Evolutionary conservation across 2,329 filamentous ascomycete genomes (phyloP), one percentile per base, ranked within the genome.

Genomic region (Colletotrichum sp.): DNA sequence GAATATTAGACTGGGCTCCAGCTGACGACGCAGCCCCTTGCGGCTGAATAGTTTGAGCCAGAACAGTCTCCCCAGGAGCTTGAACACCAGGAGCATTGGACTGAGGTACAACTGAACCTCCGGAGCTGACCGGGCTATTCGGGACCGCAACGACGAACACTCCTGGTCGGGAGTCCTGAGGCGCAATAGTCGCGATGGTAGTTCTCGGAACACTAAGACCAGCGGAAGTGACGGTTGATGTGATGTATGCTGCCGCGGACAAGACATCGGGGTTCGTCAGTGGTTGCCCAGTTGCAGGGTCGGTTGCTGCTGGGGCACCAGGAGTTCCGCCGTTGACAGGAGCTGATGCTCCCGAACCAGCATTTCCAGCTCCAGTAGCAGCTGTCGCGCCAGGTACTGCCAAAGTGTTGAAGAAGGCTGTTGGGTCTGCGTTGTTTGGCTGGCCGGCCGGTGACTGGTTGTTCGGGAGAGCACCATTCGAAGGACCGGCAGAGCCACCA

Each of bases 361-460:
- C n/a, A 13, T 48, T 48, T 0, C 10, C 39, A 10, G 5, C 5
- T 0, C 39, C 39, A 0, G 39, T 43, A 3, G 39, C 39, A 1
- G 16, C 39, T 1, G 39, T 43, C 8, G 16, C 39, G 3, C 18
- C 39, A 10, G 39, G 39, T 43, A 5, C 9, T 0, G 18, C 39
- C 18, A 10, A 2, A 2, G 39, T 43, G 18, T 43, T n/a, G 39
- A 43, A 43, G 39, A 43, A n/a, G 3, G 39, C 39, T 12, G 39
- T 43, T 43, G 18, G 39, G 9, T 43, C 39, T 43, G 39, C 39
- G 39, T 43, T 43, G 9, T 43, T 43, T 6, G 39, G 39, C 39
- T 43, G 39, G 4, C 39, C 39, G 5, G 18, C 39, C 18, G 39
- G 39, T 2, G 39, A n/a, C 39, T 43, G 39, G 18, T 43, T 43